These are phyloP conservation scores for Cutaneotrichosporon dermatis DNA, from an alignment of 1,284 basidiomycete species.

Conservation along the genomic window DNA sequence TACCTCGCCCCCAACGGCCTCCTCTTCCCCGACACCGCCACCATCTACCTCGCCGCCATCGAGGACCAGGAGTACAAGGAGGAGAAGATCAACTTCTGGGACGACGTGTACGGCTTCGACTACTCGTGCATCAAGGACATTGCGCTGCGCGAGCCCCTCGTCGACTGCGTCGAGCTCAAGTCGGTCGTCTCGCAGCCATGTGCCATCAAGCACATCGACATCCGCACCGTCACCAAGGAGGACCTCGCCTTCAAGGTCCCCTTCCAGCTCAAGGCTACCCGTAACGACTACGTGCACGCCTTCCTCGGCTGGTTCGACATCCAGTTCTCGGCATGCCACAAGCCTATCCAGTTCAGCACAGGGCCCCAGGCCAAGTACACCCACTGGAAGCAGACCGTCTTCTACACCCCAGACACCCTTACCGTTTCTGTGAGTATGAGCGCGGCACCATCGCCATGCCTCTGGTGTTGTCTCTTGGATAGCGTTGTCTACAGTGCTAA, in stretches of 20 bases:
- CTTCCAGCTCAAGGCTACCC: slow-evolving; percentile 76
- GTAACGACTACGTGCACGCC: slow-evolving; percentile 96
- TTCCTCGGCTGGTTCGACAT: slow-evolving; percentile 99
- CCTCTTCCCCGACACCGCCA: slow-evolving; percentile 95
- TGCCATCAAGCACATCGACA: slow-evolving; percentile 84
- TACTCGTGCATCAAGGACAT: slow-evolving; percentile 99
- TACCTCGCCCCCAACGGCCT: slow-evolving; percentile 87
- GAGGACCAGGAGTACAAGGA: slow-evolving; percentile 99
- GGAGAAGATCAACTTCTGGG: slow-evolving; percentile 99
- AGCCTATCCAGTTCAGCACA: slow-evolving; percentile 89
- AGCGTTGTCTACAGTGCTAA: neutral
- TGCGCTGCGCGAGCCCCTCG: slow-evolving; percentile 90
- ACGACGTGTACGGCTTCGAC: slow-evolving; percentile 99
- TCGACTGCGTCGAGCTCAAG: slow-evolving; percentile 95
- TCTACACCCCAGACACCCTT: slow-evolving; percentile 77
- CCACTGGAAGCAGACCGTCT: slow-evolving; percentile 97
- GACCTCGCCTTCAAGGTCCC: slow-evolving; percentile 80
- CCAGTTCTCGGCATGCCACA: slow-evolving; percentile 92
- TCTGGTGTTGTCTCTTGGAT: no score
- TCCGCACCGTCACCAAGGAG: slow-evolving; percentile 89
- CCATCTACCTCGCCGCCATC: slow-evolving; percentile 90
- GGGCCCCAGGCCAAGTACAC: slow-evolving; percentile 95
- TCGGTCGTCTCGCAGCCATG: slow-evolving; percentile 86
- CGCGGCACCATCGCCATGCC: no score
- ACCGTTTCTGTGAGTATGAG: slow-evolving; percentile 45